Evolutionary conservation across 23 red algal genomes (phyloP).

Genomic region (Gracilaria caudata): DNA sequence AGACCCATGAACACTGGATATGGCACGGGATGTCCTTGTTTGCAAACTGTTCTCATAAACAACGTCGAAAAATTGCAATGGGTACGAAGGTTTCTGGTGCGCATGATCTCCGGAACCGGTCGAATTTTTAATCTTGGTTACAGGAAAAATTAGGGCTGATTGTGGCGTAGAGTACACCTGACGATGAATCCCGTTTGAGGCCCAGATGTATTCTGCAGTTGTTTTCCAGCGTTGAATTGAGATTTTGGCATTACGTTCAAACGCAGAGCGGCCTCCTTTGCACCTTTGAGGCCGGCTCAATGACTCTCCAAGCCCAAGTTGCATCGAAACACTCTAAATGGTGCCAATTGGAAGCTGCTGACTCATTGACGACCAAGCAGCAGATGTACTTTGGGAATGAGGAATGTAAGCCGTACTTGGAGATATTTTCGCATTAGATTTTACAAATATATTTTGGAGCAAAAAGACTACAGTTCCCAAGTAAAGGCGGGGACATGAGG

Average conservation of each 20-base stretch:
- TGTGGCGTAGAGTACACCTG: not conserved
- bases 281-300: not conserved
- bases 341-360: not conserved
- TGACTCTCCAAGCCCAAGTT: not conserved
- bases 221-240: not conserved
- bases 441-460: slow-evolving; percentile 2
- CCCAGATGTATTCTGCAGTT: not conserved
- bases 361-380: not conserved
- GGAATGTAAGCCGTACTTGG: not conserved
- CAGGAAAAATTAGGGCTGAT: not conserved
- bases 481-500: not conserved
- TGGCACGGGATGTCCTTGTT: not conserved
- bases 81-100: not conserved
- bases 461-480: not conserved
- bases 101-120: not conserved
- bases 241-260: not conserved
- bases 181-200: not conserved
- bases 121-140: not conserved
- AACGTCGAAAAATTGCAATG: slow-evolving; percentile 15
- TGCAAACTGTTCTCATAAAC: not conserved
- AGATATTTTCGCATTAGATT: not conserved
- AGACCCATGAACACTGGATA: not conserved
- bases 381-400: slow-evolving; percentile 19
- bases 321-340: not conserved
- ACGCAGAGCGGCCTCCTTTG: not conserved